Evolutionary conservation across 2,329 filamentous ascomycete genomes (phyloP), one percentile per base, ranked within the genome.

Genomic region (Arthrobotrys megalospora): DNA sequence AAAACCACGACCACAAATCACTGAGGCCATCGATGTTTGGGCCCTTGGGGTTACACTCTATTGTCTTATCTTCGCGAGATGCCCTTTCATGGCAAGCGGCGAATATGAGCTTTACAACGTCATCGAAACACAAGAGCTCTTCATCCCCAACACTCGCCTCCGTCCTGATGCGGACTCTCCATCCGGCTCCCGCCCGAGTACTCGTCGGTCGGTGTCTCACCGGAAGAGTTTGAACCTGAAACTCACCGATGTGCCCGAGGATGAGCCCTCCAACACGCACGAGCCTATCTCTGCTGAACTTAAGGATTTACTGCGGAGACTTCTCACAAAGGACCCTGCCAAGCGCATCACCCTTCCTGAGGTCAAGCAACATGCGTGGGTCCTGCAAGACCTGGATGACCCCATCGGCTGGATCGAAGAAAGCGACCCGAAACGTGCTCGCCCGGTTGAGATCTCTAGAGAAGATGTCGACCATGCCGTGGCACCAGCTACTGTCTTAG

Each of bases 11-110:
- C 79, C 87, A 80, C 95, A 88, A 85, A 91, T 99, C 47, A 97
- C 94, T 3, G 93, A 93, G 81, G 93, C 96, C 82, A 97, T 99
- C 81, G 96, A 99, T 83, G 91, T 99, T 14, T 99, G 96, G 96
- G 97, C 96, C 10, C 87, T 99, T 21, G 96, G 96, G 21, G 93
- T 99, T 19, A 99, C 96, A 0, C 88, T 99, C 1, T 99, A 97
- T 85, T 97, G 95, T 82, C 90, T 99, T 84, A 90, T 99, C 69
- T 99, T 92, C 83, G 96, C 94, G 12, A 93, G 96, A 66, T 93
- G 97, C 47, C 96, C 96, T 0, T 99, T 98, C 83, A 88, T 96
- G 81, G 94, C 94, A 62, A 91, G 96, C 82, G 94, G 96, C 81
- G 93, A 97, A 82, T 97, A 92, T 83, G 92, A 93, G 79, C 91